Evolutionary conservation across 2,329 filamentous ascomycete species (phyloP), one percentile per base, ranked within the genome.

Genomic region (Rhynchosporium agropyri): DNA sequence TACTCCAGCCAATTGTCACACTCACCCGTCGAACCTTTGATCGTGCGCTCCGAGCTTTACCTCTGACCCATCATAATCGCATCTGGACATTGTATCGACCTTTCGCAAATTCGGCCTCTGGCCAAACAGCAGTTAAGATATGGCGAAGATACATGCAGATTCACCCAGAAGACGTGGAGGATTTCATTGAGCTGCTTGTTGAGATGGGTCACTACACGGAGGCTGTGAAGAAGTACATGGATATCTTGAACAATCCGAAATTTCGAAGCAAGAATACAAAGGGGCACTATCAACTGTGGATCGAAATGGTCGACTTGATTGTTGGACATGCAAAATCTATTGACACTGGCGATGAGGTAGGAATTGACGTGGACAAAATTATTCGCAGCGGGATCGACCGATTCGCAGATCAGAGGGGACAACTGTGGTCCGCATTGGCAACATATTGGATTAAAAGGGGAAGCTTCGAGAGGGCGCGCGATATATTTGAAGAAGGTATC

Each of bases 61-160:
- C 96, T 2, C 87, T 97, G 65, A 96, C 93, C 0, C 95, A 99
- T 73, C 95, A 99, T 77, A 93, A 94, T 77, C 86, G 95, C 64
- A 92, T 99, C 75, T 99, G 95, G 95, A 87, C 89, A 28, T 80
- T 97, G 0, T 99, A 97, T 76, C 85, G 90, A 69, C 88, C 90
- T 0, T 99, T 99, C 72, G 94, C 93, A 28, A 93, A 91, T 72
- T 96, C 92, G 15, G 93, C 91, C 1, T 91, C 90, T 2, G 95
- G 95, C 46, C 86, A 91, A 64, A 98, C 94, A 3, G 93, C 94
- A 1, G 88, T 98, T 62, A 93, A 90, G 76, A 90, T 98, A 60
- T 99, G 94, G 93, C 85, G 90, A 69, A 85, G 95, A 63, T 99
- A 99, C 76, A 95, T 98, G 85, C 94, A 99, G 77, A 89, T 97